Conservation (phyloP, 2,329 filamentous ascomycete species). For the Fusarium sp. region DNA sequence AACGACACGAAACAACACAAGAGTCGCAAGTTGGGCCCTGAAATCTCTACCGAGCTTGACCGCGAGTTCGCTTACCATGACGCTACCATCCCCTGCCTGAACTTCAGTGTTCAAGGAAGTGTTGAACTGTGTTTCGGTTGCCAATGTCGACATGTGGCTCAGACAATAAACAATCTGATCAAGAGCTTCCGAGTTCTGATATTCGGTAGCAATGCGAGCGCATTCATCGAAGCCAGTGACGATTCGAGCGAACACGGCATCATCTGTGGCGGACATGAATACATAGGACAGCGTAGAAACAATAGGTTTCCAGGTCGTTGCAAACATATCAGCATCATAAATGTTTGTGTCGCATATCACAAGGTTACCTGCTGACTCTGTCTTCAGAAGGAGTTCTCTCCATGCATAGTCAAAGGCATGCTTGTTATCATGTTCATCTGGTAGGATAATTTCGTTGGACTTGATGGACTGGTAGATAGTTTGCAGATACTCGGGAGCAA, state of each 20-base stretch:
- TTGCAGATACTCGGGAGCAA: constrained; percentile 81
- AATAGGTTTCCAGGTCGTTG: constrained; percentile 93
- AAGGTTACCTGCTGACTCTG: constrained; percentile 76
- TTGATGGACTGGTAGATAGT: constrained; percentile 92
- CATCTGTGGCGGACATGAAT: constrained; percentile 98
- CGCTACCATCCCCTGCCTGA: constrained; percentile 86
- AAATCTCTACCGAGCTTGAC: constrained; percentile 95
- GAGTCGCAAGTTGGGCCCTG: constrained; percentile 89
- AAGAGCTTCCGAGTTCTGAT: constrained; percentile 82
- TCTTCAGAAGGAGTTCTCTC: constrained; percentile 91
- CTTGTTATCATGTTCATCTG: constrained; percentile 96
- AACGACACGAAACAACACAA: constrained; percentile 94
- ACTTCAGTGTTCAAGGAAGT: constrained; percentile 95
- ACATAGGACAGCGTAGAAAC: constrained; percentile 96
- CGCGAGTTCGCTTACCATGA: constrained; percentile 98
- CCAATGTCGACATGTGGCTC: constrained; percentile 87
- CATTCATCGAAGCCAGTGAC: constrained; percentile 97
- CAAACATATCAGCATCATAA: constrained; percentile 98
- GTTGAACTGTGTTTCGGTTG: constrained; percentile 77
- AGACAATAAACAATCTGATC: constrained; percentile 93
- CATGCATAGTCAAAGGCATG: constrained; percentile 97
- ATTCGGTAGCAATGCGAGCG: constrained; percentile 87
- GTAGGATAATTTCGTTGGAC: constrained; percentile 92
- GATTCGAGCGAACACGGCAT: constrained; percentile 91
- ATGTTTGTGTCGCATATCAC: constrained; percentile 88